Conservation (phyloP, 345 rosid species). For the Brassica rapa region DNA sequence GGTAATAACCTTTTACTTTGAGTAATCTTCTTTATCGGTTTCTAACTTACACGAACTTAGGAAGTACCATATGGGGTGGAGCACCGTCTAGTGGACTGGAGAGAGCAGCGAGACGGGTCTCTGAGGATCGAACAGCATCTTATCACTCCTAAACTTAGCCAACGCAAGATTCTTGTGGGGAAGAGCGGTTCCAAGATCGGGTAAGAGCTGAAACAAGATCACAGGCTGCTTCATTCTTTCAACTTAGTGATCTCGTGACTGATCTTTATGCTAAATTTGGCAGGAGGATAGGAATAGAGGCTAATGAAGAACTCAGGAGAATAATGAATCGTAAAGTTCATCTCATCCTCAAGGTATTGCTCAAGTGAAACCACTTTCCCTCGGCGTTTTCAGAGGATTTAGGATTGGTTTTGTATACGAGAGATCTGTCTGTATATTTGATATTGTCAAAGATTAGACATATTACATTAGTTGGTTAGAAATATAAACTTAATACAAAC, state of each 20-base stretch:
- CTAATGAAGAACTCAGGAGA: slow-evolving; percentile 87
- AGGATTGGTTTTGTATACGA: neutral
- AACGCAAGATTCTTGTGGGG: slow-evolving; percentile 90
- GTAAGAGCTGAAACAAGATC: slow-evolving; percentile 42
- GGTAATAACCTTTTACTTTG: slow-evolving; percentile 46
- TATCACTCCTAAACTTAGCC: slow-evolving; percentile 70
- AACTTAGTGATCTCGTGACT: neutral
- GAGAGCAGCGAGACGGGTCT: slow-evolving; percentile 77
- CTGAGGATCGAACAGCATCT: slow-evolving; percentile 86
- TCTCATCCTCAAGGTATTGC: slow-evolving; percentile 81
- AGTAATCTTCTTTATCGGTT: slow-evolving; percentile 14
- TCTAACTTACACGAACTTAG: slow-evolving; percentile 38
- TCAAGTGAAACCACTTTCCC: slow-evolving; percentile 45
- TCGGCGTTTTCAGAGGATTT: neutral
- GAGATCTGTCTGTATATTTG: slow-evolving; percentile 22
- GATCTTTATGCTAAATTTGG: neutral
- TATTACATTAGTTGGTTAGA: slow-evolving; percentile 1
- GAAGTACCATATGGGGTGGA: slow-evolving; percentile 85
- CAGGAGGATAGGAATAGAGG: slow-evolving; percentile 93
- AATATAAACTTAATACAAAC: slow-evolving; percentile 22
- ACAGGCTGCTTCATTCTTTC: neutral
- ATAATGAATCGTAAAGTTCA: slow-evolving; percentile 78
- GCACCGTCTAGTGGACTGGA: slow-evolving; percentile 89
- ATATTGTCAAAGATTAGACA: slow-evolving; percentile 25
- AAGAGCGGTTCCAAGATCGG: slow-evolving; percentile 84